A percentile compares a stretch with the other conserved stretches of the same genome.
These are phyloP conservation scores for Cytospora schulzeri DNA, from an alignment of 2,329 filamentous ascomycete genomes.

Conservation along the genomic window DNA sequence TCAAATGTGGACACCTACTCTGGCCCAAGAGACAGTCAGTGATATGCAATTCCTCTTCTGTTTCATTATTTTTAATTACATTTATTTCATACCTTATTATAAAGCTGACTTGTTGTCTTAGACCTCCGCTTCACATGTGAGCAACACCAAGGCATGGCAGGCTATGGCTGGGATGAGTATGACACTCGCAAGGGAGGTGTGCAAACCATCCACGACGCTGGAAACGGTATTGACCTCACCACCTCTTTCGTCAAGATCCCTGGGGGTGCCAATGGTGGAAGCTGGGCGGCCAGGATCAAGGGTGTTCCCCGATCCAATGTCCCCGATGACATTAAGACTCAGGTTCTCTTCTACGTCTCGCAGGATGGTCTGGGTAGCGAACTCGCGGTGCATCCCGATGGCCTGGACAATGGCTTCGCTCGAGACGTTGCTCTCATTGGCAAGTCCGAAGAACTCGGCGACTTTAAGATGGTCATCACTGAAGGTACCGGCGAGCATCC, in stretches of 20 bases:
- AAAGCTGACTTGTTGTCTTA: constrained; percentile 40
- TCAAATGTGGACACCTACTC: constrained; percentile 77
- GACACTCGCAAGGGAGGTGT: constrained; percentile 85
- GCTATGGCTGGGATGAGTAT: constrained; percentile 98
- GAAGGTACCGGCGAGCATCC: constrained; percentile 66
- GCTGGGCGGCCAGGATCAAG: constrained; percentile 87
- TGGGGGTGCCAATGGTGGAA: constrained; percentile 81
- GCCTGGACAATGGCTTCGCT: constrained; percentile 51
- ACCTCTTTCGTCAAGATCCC: constrained; percentile 94
- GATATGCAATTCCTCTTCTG: neutral
- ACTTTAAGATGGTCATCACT: constrained; percentile 79
- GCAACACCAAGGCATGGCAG: constrained; percentile 89
- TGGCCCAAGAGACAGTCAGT: constrained; percentile 74
- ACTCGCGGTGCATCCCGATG: constrained; percentile 60
- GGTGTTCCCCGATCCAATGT: constrained; percentile 75
- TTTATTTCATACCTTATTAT: neutral
- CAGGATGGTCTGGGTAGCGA: constrained; percentile 69
- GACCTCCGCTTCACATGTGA: constrained; percentile 94
- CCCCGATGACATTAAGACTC: constrained; percentile 68
- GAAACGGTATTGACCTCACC: constrained; percentile 85
- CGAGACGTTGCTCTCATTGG: constrained; percentile 72
- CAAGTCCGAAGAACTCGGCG: constrained; percentile 69
- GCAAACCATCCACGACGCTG: constrained; percentile 87
- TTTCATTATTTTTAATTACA: neutral
- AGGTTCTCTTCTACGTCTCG: constrained; percentile 79